Evolutionary conservation across 1,284 basidiomycete species (phyloP), one percentile per base, ranked within the genome.

Genomic region (Tylopilus microsporus): DNA sequence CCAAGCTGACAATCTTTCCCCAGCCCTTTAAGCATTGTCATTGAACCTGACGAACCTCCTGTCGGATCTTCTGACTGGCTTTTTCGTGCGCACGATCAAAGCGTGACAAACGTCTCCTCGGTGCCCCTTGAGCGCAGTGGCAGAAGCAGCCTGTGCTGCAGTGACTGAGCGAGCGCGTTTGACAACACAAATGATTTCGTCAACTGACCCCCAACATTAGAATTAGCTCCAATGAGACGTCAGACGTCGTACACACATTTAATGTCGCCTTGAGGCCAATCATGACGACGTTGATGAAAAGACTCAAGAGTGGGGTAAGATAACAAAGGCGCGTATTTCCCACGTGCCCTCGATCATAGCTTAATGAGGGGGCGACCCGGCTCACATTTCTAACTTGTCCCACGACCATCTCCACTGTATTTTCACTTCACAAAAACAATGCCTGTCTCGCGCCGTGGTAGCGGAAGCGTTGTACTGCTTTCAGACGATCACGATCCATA

Each of bases 171-270:
- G 84, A 5, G 97, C 96, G 63, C 87, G 86, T 73, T 97, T 92
- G 65, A 99, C 87, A 59, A 99, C 95, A 60, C 94, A 95, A 61
- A 98, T 94, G 62, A 98, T 94, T 75, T 98, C 96, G 77, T 99
- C 97, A 63, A 88, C 83, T 45, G 81, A 79, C 58, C 86, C 88
- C 81, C 82, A 25, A 25, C 25, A 4, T 25, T 4, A 18, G 36
- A 5, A 50, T 62, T 25, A 25, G 36, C 25, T 36, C 7, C 48
- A 25, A 43, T n/a, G 37, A 11, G 21, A 21, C 13, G 53, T 53
- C 56, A 11, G 21, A 21, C 12, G 53, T 53, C 56, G 19, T 52
- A 75, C 83, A 59, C 66, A 90, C 91, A 76, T 91, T 93, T 65
- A 96, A 82, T 0, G 87, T 92, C 60, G 87, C 84, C 73, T 97